Evolutionary conservation across 768 basidiomycete genomes (phyloP), one percentile per base, ranked within the genome.

Genomic region (Boletus barrowsii): DNA sequence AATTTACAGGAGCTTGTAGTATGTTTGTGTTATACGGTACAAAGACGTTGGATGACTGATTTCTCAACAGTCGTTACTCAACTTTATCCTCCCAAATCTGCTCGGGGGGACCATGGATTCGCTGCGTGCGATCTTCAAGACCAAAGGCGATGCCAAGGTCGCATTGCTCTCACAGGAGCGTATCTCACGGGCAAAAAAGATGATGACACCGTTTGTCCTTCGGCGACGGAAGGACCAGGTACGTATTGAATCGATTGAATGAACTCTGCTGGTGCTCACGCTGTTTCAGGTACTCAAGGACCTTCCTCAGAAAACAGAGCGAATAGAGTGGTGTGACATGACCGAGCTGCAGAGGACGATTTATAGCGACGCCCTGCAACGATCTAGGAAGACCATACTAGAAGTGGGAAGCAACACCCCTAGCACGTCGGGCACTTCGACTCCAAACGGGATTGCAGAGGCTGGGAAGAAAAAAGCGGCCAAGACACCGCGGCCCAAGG

Each of bases 121-220:
- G 6, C 76, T 99, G 17, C 85, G 93, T 14, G 88, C 94, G 8
- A 96, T 99, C 60, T 99, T 99, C 82, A 98, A 97, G 70, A 91
- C 92, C 36, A 93, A 91, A 59, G 91, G 93, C n/a, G 91, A 95
- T 63, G 87, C 90, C 13, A 90, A 90, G 55, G 83, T 90, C 47
- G 88, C 90, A 26, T 71, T 98, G 22, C 85, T 98, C 24, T 91
- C 96, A 5, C 88, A 92, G 65, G 89, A 95, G 68, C 89, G 97
- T 47, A 90, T 98, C 22, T 93, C 91, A 18, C 77, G 95, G 57
- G 97, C 97, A 7, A 96, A 98, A 75, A 93, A 93, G 70, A 98
- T 99, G 94, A 93, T 99, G 90, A 97, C 93, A 8, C 97, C 97
- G 0, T 99, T 99, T 69, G 95, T 98, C 22, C 78, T 99, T 18